phyloP scores from a whole-genome alignment of 1,139 yeast genomes.

The Eremothecium sinecaudum region DNA sequence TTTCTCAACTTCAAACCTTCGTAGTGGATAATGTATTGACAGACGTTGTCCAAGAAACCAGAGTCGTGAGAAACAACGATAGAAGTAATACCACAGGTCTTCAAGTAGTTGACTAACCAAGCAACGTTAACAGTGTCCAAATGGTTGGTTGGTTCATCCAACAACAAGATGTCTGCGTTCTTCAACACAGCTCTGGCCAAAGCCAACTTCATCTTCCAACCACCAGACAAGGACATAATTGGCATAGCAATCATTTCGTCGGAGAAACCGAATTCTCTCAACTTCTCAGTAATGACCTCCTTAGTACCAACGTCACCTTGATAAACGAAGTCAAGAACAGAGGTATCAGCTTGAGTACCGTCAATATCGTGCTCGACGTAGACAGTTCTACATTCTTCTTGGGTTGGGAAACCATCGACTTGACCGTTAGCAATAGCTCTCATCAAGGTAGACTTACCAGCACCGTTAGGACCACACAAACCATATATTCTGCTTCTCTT shows the following conservation, averaged over 20 bases:
- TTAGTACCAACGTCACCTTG: conserved; percentile 76
- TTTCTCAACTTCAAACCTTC: conserved; percentile 99
- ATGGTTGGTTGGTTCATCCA: conserved; percentile 99
- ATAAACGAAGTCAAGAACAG: conserved; percentile 83
- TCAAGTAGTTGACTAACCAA: conserved; percentile 98
- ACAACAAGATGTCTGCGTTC: conserved; percentile 94
- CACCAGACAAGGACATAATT: conserved; percentile 96
- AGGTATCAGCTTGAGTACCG: conserved; percentile 93
- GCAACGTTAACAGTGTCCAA: conserved; percentile 98
- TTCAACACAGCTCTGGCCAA: conserved; percentile 98
- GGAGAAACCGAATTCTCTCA: conserved; percentile 83
- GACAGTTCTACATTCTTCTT: conserved; percentile 96
- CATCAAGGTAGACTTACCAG: conserved; percentile 99
- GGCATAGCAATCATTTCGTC: conserved; percentile 89
- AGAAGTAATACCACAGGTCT: conserved; percentile 96
- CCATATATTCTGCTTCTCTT: conserved; percentile 99
- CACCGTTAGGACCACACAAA: conserved; percentile 99
- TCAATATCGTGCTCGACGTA: conserved; percentile 99
- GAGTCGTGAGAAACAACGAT: conserved; percentile 99
- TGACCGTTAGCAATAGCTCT: conserved; percentile 99
- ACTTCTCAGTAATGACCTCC: conserved; percentile 61
- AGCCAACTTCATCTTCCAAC: conserved; percentile 99
- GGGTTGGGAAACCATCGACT: conserved; percentile 99
- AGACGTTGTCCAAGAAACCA: conserved; percentile 96
- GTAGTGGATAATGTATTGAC: conserved; percentile 97